phyloP scores from a whole-genome alignment of 495 filamentous ascomycete genomes.

The Penicillium canescens region DNA sequence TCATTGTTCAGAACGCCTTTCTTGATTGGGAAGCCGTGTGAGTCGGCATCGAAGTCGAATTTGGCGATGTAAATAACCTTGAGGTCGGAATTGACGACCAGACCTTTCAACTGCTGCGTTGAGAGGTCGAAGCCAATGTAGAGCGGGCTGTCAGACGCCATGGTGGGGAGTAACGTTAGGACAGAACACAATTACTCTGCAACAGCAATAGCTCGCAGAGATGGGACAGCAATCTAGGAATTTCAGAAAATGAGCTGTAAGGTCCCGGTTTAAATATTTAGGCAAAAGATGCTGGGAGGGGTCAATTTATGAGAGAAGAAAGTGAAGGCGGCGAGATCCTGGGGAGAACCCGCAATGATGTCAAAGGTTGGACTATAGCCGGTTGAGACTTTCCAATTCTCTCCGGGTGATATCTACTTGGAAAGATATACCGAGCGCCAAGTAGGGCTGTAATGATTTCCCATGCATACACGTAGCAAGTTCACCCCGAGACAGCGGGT shows the following conservation, averaged over 20 bases:
- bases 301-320: too few relatives aligned
- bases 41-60: conserved; percentile 76
- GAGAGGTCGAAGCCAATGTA: conserved; percentile 96
- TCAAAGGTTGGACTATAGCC: too few relatives aligned
- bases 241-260: too few relatives aligned
- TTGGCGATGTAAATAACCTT: conserved; percentile 44
- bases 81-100: conserved; percentile 75
- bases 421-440: conserved; percentile 1
- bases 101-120: conserved; percentile 92
- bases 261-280: too few relatives aligned
- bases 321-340: too few relatives aligned
- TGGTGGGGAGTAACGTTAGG: conserved; percentile 12
- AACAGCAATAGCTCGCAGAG: neutral
- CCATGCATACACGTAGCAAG: neutral
- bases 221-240: too few relatives aligned
- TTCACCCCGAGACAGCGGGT: conserved; percentile 7
- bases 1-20: conserved; percentile 87
- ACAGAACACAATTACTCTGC: neutral
- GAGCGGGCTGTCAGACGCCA: conserved; percentile 54
- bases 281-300: too few relatives aligned
- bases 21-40: conserved; percentile 67
- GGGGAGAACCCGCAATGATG: too few relatives aligned
- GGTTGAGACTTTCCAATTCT: too few relatives aligned
- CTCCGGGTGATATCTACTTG: neutral
- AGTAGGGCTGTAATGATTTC: neutral